Evolutionary conservation across 768 basidiomycete genomes (phyloP).

Genomic region (Pulveroboletus ravenelii): DNA sequence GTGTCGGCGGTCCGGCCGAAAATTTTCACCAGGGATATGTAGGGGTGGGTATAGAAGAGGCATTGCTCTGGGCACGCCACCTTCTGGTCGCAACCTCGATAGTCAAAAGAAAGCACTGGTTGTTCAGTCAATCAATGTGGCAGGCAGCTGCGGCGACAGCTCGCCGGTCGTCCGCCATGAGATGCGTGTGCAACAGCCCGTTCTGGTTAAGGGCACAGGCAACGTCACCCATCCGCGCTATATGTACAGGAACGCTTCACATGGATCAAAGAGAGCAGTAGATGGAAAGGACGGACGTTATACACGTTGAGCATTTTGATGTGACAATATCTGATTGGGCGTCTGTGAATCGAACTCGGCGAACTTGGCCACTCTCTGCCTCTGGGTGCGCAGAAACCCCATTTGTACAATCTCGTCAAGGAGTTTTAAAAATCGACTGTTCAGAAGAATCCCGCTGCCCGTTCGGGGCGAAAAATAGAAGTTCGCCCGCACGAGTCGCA

Average conservation of each 20-base stretch:
- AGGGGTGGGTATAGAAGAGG: slow-evolving; percentile 7
- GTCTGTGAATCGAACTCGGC: slow-evolving; percentile 20
- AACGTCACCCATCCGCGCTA: slow-evolving; percentile 19
- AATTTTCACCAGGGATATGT: slow-evolving; percentile 13
- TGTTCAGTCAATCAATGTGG: slow-evolving; percentile 12
- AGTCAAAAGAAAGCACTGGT: slow-evolving; percentile 10
- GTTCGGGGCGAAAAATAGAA: slow-evolving; percentile 15
- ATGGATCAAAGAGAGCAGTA: slow-evolving; percentile 21
- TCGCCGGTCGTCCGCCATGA: slow-evolving; percentile 19
- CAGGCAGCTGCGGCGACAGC: slow-evolving; percentile 22
- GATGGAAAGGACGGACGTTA: slow-evolving; percentile 18
- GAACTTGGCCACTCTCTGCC: slow-evolving; percentile 14
- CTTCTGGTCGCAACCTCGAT: slow-evolving; percentile 14
- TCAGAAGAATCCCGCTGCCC: slow-evolving; percentile 21
- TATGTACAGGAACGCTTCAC: slow-evolving; percentile 23
- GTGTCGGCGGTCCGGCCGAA: slow-evolving; percentile 11
- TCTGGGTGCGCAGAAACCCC: slow-evolving; percentile 22
- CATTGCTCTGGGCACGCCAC: slow-evolving; percentile 20
- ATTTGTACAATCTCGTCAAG: slow-evolving; percentile 23
- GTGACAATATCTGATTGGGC: slow-evolving; percentile 18
- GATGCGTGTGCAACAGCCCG: slow-evolving; percentile 10
- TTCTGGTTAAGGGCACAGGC: slow-evolving; percentile 16
- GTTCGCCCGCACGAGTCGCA: slow-evolving; percentile 21
- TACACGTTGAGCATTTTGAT: slow-evolving; percentile 23
- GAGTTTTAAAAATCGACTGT: slow-evolving; percentile 5